Conservation (phyloP, 2,329 filamentous ascomycete species). For the Aureobasidium sp. region DNA sequence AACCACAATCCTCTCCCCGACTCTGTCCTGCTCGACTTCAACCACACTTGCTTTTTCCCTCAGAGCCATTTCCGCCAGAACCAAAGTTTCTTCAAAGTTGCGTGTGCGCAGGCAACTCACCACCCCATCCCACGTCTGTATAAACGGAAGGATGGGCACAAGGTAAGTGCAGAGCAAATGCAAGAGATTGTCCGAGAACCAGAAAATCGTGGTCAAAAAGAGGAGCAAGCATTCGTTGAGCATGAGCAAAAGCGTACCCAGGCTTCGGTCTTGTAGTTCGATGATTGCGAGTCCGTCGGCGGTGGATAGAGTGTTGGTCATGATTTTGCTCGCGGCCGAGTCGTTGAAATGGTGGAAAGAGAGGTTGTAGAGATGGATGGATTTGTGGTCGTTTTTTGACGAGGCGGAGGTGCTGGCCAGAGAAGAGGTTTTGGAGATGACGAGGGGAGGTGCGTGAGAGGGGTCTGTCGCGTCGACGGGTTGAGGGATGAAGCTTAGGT, state of each 20-base stretch:
- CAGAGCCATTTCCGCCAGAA: constrained; percentile 42
- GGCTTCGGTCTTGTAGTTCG: constrained; percentile 60
- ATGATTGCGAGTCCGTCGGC: constrained; percentile 65
- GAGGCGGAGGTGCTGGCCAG: constrained; percentile 11
- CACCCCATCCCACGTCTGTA: constrained; percentile 62
- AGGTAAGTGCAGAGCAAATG: constrained; percentile 60
- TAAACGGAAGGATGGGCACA: constrained; percentile 59
- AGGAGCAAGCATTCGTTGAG: constrained; percentile 37
- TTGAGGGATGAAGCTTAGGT: constrained; percentile 52
- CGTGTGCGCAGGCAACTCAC: constrained; percentile 62
- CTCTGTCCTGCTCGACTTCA: constrained; percentile 20
- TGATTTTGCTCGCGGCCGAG: constrained; percentile 50
- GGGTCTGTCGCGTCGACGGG: constrained; percentile 58
- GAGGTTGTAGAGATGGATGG: constrained; percentile 66
- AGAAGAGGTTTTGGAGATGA: constrained; percentile 21
- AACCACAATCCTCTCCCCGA: constrained; percentile 30
- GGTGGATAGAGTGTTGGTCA: constrained; percentile 58
- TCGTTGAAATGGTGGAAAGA: constrained; percentile 74
- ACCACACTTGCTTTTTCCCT: constrained; percentile 39
- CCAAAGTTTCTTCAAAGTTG: constrained; percentile 57
- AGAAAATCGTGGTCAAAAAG: constrained; percentile 48
- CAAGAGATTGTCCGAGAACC: constrained; percentile 46
- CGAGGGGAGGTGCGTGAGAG: constrained; percentile 37
- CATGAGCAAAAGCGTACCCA: constrained; percentile 28
- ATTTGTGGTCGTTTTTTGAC: constrained; percentile 22